phyloP scores from a whole-genome alignment of 306 rosid species.

The Casuarina glauca region DNA sequence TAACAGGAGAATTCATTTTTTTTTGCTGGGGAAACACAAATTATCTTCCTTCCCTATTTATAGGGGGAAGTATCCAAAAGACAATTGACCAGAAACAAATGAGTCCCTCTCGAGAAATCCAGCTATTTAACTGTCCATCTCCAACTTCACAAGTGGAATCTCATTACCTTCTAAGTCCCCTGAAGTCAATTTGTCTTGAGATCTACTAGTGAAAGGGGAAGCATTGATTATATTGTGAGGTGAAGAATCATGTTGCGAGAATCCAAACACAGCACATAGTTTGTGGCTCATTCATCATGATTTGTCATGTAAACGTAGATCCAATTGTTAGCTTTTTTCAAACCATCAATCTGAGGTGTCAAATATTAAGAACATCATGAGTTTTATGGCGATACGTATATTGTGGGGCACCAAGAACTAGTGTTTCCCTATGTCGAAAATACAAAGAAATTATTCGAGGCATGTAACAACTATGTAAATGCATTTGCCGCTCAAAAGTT shows the following conservation, averaged over 20 bases:
- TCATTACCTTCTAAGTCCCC: background rate
- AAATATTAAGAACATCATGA: background rate
- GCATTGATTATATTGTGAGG: background rate
- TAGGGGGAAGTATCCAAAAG: background rate
- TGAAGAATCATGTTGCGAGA: background rate
- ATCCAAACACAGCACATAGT: too few relatives aligned
- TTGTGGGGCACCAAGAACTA: background rate
- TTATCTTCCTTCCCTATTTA: background rate
- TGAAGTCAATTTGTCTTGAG: background rate
- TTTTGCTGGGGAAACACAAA: background rate
- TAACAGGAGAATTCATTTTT: too few relatives aligned
- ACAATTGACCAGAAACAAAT: background rate
- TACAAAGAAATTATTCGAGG: background rate
- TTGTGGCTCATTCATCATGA: background rate
- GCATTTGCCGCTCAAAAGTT: background rate
- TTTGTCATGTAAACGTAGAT: background rate
- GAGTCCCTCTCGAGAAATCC: background rate
- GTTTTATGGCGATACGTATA: background rate
- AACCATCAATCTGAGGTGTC: background rate
- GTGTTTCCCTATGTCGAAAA: background rate
- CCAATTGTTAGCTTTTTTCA: background rate
- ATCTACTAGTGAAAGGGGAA: background rate
- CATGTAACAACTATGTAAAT: background rate
- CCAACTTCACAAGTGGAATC: background rate
- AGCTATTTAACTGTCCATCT: background rate